phyloP scores from a whole-genome alignment of 345 rosid species.

The thale cress (Arabidopsis thaliana) region TAIR10.1 NC_003070.9:731001-731500 shows the following conservation, averaged over 20 bases:
- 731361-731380: slow-evolving; percentile 71
- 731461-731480: neutral
- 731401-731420: neutral
- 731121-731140: neutral
- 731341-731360: slow-evolving; percentile 71
- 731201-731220: slow-evolving; percentile 79
- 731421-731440: neutral
- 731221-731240: slow-evolving; percentile 78
- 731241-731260: slow-evolving; percentile 82
- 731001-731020: slow-evolving; percentile 78
- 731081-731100: neutral
- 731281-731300: slow-evolving; percentile 76
- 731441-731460: neutral
- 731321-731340: slow-evolving; percentile 78
- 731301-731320: slow-evolving; percentile 86
- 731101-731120: neutral
- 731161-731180: slow-evolving; percentile 59
- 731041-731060: slow-evolving; percentile 66
- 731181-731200: slow-evolving; percentile 73
- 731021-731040: slow-evolving; percentile 84
- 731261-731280: slow-evolving; percentile 89
- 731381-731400: neutral
- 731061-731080: slow-evolving; percentile 67
- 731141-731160: neutral
- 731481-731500: neutral